Conservation (phyloP, 345 rosid species). For the Syzygium grande region DNA sequence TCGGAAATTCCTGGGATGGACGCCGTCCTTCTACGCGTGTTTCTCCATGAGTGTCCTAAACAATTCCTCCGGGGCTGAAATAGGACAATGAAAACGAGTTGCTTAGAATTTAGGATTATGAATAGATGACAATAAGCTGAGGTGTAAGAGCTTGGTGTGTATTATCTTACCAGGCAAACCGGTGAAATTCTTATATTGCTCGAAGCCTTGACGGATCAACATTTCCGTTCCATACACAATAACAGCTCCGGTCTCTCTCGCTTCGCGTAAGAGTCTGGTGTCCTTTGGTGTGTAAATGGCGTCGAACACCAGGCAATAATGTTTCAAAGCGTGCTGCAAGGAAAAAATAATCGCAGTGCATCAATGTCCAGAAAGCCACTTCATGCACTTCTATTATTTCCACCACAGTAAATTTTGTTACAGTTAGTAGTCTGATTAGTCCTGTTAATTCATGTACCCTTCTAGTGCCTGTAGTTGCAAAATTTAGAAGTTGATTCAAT, state of each 20-base stretch:
- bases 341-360: neutral
- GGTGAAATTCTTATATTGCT: constrained; percentile 45
- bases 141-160: neutral
- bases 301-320: constrained; percentile 32
- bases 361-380: neutral
- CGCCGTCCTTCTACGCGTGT: constrained; percentile 14
- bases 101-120: neutral
- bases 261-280: constrained; percentile 29
- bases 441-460: neutral
- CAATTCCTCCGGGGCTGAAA: constrained; percentile 41
- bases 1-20: neutral
- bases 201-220: constrained; percentile 43
- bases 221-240: constrained; percentile 41
- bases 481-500: neutral
- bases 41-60: constrained; percentile 40
- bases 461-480: neutral
- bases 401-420: neutral
- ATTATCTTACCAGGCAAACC: constrained; percentile 37
- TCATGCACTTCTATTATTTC: neutral
- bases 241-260: constrained; percentile 24
- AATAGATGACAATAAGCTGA: neutral
- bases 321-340: constrained; percentile 25
- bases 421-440: neutral
- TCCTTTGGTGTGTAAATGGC: constrained; percentile 42
- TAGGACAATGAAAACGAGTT: neutral